Conservation (phyloP, 164 flowering plant genomes). For the Taxillus chinensis region DNA sequence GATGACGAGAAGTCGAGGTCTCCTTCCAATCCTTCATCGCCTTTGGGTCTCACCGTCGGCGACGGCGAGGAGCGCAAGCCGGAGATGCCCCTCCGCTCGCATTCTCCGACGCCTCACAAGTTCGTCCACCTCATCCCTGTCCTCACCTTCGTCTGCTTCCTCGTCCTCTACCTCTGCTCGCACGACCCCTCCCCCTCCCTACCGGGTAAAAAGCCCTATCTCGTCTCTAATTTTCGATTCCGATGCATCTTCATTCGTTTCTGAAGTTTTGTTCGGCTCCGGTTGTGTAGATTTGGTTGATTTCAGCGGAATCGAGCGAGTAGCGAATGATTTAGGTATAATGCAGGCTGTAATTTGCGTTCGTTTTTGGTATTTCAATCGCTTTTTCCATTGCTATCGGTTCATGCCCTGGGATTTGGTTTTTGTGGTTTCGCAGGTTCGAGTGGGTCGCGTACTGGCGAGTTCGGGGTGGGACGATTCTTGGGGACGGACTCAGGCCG, state of each 20-base stretch:
- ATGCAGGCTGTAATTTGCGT: slow-evolving; percentile 12
- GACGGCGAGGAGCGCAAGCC: slow-evolving; percentile 16
- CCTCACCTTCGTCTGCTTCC: slow-evolving; percentile 52
- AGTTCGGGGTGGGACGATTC: slow-evolving; percentile 9
- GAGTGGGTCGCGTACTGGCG: slow-evolving; percentile 5
- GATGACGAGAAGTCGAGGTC: too few species aligned
- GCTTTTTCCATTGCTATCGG: neutral
- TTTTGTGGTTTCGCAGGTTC: slow-evolving; percentile 8
- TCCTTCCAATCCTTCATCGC: too few species aligned
- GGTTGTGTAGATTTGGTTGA: slow-evolving; percentile 33
- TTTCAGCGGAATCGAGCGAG: slow-evolving; percentile 23
- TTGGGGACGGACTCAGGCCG: slow-evolving; percentile 22
- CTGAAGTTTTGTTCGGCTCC: neutral
- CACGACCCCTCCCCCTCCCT: too few species aligned
- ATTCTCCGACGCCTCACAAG: slow-evolving; percentile 19
- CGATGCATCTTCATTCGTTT: too few species aligned
- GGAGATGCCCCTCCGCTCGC: slow-evolving; percentile 20
- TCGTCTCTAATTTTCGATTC: too few species aligned
- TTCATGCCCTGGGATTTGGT: neutral
- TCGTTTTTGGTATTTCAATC: neutral
- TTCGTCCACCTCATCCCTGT: slow-evolving; percentile 57
- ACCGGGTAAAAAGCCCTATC: too few species aligned
- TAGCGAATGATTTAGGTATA: slow-evolving; percentile 26
- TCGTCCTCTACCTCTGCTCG: too few species aligned
- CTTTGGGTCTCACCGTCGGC: slow-evolving; percentile 10